These are phyloP conservation scores for Sherardia arvensis DNA, from an alignment of 257 asterid genomes.

Conservation along the genomic window DNA sequence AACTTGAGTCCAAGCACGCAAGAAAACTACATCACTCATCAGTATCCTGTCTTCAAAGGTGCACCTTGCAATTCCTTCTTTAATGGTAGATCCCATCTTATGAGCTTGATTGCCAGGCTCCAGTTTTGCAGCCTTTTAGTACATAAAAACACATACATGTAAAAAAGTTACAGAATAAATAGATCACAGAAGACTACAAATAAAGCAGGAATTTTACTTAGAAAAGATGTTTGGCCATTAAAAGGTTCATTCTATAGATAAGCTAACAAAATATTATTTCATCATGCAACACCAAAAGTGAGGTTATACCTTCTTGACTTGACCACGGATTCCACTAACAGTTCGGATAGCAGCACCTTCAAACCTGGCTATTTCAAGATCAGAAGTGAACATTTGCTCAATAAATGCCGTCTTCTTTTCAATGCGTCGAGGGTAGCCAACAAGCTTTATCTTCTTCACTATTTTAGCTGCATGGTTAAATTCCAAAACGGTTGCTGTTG, in stretches of 20 bases:
- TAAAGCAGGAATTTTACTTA: background rate
- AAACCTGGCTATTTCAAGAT: slow-evolving; percentile 96
- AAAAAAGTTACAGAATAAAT: background rate
- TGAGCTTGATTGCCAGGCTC: slow-evolving; percentile 63
- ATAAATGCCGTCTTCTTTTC: slow-evolving; percentile 93
- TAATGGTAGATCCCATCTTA: slow-evolving; percentile 66
- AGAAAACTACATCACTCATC: slow-evolving; percentile 84
- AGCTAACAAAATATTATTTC: background rate
- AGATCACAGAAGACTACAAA: background rate
- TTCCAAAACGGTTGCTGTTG: slow-evolving; percentile 84
- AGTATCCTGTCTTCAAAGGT: slow-evolving; percentile 91
- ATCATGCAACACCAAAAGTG: background rate
- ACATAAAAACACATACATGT: background rate
- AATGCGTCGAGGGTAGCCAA: slow-evolving; percentile 82
- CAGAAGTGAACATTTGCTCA: slow-evolving; percentile 94
- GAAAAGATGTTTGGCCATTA: background rate
- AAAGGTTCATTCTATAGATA: background rate
- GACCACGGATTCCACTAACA: slow-evolving; percentile 96
- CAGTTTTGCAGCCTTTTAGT: slow-evolving; percentile 76
- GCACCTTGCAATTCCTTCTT: slow-evolving; percentile 94
- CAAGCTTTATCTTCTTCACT: slow-evolving; percentile 86
- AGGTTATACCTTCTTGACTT: slow-evolving; percentile 80
- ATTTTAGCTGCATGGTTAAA: slow-evolving; percentile 84
- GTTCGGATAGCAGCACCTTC: slow-evolving; percentile 93
- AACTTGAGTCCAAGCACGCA: slow-evolving; percentile 97